phyloP scores from a whole-genome alignment of 163 green algal species.

The Scenedesmus sp. region DNA sequence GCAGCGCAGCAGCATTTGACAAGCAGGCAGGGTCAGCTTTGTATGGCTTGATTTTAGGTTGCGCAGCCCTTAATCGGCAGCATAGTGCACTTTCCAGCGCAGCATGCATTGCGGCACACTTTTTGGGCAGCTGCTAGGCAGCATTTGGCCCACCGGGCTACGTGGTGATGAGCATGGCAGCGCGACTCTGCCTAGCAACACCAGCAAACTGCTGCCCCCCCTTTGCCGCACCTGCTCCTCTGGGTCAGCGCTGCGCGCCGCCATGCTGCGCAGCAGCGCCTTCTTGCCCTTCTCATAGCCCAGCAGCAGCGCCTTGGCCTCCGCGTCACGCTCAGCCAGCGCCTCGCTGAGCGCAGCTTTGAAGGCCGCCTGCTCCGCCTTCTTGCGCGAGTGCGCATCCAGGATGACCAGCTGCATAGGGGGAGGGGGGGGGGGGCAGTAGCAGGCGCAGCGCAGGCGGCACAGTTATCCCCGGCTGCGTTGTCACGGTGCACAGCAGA shows the following conservation, averaged over 20 bases:
- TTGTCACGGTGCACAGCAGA: not conserved
- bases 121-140: no score
- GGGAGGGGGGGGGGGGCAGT: not conserved
- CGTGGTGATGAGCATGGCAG: not conserved
- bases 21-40: not conserved
- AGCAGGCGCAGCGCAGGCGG: not conserved
- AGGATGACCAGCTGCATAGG: conserved; percentile 64
- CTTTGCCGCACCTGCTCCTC: conserved; percentile 50
- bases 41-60: no score
- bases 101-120: no score
- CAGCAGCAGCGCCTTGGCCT: conserved; percentile 63
- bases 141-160: no score
- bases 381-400: conserved; percentile 77
- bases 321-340: conserved; percentile 66
- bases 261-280: conserved; percentile 52
- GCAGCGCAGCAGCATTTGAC: not conserved
- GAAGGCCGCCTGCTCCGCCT: conserved; percentile 72
- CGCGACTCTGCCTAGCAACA: not conserved
- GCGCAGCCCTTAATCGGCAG: no score
- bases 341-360: conserved; percentile 55
- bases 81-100: no score
- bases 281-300: conserved; percentile 80
- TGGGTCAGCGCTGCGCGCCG: conserved; percentile 49
- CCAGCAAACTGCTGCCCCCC: not conserved
- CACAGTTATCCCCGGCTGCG: no score